Percentiles rank a stretch among this genome's conserved stretches.
Evolutionary conservation across 306 rosid species (phyloP).

Genomic region (Rosa chinensis): DNA sequence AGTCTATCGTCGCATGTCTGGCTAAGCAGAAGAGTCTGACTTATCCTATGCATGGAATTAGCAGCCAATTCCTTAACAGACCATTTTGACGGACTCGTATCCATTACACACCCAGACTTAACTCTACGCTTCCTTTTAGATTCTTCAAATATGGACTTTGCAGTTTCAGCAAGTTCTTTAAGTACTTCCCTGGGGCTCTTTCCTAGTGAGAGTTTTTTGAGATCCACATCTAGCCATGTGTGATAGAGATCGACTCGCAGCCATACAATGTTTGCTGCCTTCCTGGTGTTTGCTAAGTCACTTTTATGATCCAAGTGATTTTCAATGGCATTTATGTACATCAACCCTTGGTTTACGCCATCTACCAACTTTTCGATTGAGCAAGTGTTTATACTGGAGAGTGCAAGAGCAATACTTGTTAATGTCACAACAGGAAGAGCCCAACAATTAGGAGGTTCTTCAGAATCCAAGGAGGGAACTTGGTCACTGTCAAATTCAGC

Average conservation of each 20-base stretch:
- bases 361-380: slow-evolving; percentile 36
- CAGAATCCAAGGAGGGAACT: slow-evolving; percentile 48
- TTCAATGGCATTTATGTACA: slow-evolving; percentile 49
- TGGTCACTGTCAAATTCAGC: slow-evolving; percentile 52
- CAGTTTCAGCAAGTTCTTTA: slow-evolving; percentile 46
- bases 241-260: slow-evolving; percentile 66
- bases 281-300: slow-evolving; percentile 37
- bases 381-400: slow-evolving; percentile 42
- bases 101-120: slow-evolving; percentile 32
- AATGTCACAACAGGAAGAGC: slow-evolving; percentile 81
- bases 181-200: slow-evolving; percentile 48
- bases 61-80: slow-evolving; percentile 56
- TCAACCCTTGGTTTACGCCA: slow-evolving; percentile 56
- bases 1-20: slow-evolving; percentile 30
- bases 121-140: slow-evolving; percentile 21
- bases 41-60: slow-evolving; percentile 73
- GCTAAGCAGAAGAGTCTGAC: slow-evolving; percentile 47
- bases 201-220: slow-evolving; percentile 47
- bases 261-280: slow-evolving; percentile 70
- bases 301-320: slow-evolving; percentile 44
- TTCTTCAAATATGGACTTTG: slow-evolving; percentile 50
- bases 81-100: slow-evolving; percentile 54
- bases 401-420: slow-evolving; percentile 57
- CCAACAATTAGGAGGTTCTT: slow-evolving; percentile 65
- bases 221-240: slow-evolving; percentile 72